Evolutionary conservation across 306 rosid species (phyloP).

Genomic region (Cicer arietinum): DNA sequence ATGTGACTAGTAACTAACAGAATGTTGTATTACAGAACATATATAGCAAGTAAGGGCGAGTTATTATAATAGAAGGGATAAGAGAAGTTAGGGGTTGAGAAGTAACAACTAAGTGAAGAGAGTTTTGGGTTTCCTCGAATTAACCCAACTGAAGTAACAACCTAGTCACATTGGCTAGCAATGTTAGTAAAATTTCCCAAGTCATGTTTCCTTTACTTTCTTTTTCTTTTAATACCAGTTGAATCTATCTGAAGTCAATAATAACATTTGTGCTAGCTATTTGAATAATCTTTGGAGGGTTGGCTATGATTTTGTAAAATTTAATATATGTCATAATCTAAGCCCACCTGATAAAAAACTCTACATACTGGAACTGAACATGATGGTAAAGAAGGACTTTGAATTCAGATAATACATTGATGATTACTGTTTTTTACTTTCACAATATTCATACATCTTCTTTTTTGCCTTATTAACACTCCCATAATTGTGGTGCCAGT

Average conservation of each 20-base stretch:
- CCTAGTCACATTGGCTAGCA: not conserved
- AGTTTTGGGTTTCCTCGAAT: not conserved
- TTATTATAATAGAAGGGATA: not conserved
- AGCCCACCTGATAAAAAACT: not conserved
- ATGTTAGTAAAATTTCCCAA: not conserved
- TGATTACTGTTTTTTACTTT: not conserved
- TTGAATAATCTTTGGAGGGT: slow-evolving; percentile 1
- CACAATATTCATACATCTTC: not conserved
- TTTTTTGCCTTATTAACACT: slow-evolving; percentile 14
- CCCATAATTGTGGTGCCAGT: not conserved
- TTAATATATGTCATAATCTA: not conserved
- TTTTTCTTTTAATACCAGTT: not conserved
- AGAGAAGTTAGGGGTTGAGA: slow-evolving; percentile 3
- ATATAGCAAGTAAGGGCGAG: not conserved
- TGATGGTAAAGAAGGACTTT: not conserved
- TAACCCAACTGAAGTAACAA: not conserved
- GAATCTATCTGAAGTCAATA: not conserved
- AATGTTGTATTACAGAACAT: not conserved
- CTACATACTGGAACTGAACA: slow-evolving; percentile 8
- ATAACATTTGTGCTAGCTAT: slow-evolving; percentile 14
- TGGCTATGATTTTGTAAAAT: slow-evolving; percentile 20
- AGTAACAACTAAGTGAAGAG: not conserved
- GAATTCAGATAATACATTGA: slow-evolving; percentile 10
- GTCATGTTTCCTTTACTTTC: not conserved
- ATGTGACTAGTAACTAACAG: not conserved